Conservation (phyloP, 768 basidiomycete genomes). For the Pisolithus albus region DNA sequence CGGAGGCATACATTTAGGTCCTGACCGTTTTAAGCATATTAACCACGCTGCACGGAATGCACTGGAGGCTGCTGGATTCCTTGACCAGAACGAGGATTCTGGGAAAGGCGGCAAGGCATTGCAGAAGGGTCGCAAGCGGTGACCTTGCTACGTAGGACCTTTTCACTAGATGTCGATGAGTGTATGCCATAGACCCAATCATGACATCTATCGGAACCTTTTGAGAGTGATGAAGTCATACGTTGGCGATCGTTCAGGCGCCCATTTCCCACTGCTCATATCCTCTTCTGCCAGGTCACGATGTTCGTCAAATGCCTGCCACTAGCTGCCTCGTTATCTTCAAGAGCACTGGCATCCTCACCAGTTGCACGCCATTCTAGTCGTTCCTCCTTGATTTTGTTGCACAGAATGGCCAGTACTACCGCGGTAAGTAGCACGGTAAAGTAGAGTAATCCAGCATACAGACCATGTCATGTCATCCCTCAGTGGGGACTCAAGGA, state of each 20-base stretch:
- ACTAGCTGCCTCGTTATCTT: conserved; percentile 9
- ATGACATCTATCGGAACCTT: too few species aligned
- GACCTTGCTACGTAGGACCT: conserved; percentile 4
- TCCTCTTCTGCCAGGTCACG: conserved; percentile 5
- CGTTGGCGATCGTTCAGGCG: too few species aligned
- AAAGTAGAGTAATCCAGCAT: conserved; percentile 2
- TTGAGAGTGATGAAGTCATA: not conserved
- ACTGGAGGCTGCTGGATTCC: conserved; percentile 79
- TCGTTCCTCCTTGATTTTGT: conserved; percentile 7
- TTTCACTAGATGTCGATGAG: too few species aligned
- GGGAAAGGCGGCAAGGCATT: conserved; percentile 12
- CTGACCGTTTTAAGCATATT: conserved; percentile 88
- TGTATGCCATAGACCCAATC: too few species aligned
- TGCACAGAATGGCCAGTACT: conserved; percentile 54
- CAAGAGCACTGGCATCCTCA: conserved; percentile 13
- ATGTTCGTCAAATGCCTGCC: conserved; percentile 9
- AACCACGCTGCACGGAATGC: conserved; percentile 93
- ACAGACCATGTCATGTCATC: not conserved
- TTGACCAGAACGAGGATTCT: conserved; percentile 43
- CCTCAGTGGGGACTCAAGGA: conserved; percentile 72
- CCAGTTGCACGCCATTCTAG: conserved; percentile 1
- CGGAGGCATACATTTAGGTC: conserved; percentile 85
- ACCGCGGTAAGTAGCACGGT: conserved; percentile 32
- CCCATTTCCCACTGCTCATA: not conserved
- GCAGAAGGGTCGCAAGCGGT: conserved; percentile 24